phyloP scores from a whole-genome alignment of 2,329 filamentous ascomycete species.

The Aspergillus pseudoglaucus region DNA sequence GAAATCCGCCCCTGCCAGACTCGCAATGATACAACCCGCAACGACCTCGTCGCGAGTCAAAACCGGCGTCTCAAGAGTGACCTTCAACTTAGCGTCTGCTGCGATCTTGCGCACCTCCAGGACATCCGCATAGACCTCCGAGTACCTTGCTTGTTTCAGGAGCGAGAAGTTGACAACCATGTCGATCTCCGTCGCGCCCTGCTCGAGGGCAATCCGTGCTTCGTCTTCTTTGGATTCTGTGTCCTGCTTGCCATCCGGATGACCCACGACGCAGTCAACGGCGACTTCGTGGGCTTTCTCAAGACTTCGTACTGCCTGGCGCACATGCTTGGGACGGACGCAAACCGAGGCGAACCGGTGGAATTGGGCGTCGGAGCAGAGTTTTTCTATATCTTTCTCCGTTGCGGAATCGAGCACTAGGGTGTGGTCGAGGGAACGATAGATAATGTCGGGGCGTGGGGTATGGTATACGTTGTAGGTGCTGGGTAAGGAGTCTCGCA shows the following conservation, averaged over 20 bases:
- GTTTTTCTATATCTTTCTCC: conserved; percentile 43
- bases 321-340: conserved; percentile 49
- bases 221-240: conserved; percentile 48
- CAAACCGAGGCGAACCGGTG: conserved; percentile 47
- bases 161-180: conserved; percentile 52
- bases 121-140: conserved; percentile 48
- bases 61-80: conserved; percentile 55
- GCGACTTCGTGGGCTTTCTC: conserved; percentile 37
- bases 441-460: conserved; percentile 20
- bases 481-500: conserved; percentile 20
- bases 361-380: conserved; percentile 50
- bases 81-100: conserved; percentile 42
- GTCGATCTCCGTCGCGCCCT: conserved; percentile 52
- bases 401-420: conserved; percentile 38
- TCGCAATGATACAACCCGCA: conserved; percentile 47
- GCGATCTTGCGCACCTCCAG: conserved; percentile 45
- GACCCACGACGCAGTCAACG: conserved; percentile 54
- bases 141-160: conserved; percentile 42
- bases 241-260: conserved; percentile 53
- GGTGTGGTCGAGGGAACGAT: conserved; percentile 39
- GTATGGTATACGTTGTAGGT: conserved; percentile 16
- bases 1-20: conserved; percentile 50
- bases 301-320: conserved; percentile 44
- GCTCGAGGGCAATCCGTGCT: conserved; percentile 42
- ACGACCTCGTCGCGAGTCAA: conserved; percentile 45